Conservation (phyloP, 805 yeast species). For the Saccharomyces jurei region DNA sequence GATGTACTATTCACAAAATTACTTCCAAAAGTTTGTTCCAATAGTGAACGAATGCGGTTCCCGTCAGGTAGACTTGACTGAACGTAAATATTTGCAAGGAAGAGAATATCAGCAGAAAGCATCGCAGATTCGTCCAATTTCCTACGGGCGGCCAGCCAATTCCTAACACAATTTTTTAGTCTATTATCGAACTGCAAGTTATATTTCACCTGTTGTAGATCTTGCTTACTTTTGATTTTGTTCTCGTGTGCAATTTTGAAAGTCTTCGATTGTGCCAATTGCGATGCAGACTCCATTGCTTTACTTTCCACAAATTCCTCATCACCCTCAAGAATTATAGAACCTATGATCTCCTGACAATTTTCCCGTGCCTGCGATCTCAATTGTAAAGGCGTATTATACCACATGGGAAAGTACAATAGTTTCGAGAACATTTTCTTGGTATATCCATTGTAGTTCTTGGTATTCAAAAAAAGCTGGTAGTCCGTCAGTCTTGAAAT, state of each 20-base stretch:
- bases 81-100: slow-evolving; percentile 22
- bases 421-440: slow-evolving; percentile 44
- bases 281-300: slow-evolving; percentile 7
- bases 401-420: slow-evolving; percentile 69
- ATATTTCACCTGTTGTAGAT: slow-evolving; percentile 16
- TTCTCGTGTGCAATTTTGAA: slow-evolving; percentile 21
- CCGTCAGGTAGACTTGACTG: slow-evolving; percentile 22
- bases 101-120: slow-evolving; percentile 18
- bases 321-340: slow-evolving; percentile 17
- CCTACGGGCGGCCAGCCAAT: slow-evolving; percentile 14
- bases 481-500: slow-evolving; percentile 45
- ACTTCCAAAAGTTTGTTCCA: slow-evolving; percentile 9
- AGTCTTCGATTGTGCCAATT: slow-evolving; percentile 25
- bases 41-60: slow-evolving; percentile 9
- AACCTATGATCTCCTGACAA: slow-evolving; percentile 17
- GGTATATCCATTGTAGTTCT: slow-evolving; percentile 54
- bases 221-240: slow-evolving; percentile 13
- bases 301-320: slow-evolving; percentile 5
- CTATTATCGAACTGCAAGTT: slow-evolving; percentile 14
- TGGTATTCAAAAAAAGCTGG: slow-evolving; percentile 46
- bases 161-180: slow-evolving; percentile 12
- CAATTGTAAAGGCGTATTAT: slow-evolving; percentile 44
- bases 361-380: slow-evolving; percentile 12
- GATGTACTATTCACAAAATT: slow-evolving; percentile 7
- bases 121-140: not conserved